Conservation (phyloP, 208 protist species). For the Leishmania tarentolae region DNA sequence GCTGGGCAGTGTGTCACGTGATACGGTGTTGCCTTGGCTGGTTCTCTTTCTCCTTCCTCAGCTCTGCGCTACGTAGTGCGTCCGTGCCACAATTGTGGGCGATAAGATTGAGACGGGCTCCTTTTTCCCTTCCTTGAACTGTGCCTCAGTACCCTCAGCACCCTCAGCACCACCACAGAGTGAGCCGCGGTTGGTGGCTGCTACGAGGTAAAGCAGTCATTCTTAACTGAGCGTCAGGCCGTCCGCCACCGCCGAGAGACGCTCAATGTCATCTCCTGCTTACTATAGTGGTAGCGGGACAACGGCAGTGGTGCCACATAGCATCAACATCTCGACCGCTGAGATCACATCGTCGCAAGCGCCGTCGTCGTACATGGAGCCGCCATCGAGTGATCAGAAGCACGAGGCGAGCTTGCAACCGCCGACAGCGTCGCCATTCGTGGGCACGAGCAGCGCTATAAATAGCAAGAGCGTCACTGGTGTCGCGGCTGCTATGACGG, state of each 20-base stretch:
- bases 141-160: no score
- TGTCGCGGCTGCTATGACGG: background rate
- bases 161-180: background rate
- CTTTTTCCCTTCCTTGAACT: background rate
- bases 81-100: background rate
- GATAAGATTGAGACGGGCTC: background rate
- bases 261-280: slow-evolving; percentile 11
- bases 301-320: slow-evolving; percentile 10
- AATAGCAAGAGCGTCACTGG: background rate
- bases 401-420: background rate
- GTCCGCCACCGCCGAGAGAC: no score
- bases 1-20: background rate
- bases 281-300: slow-evolving; percentile 10
- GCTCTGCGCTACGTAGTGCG: background rate
- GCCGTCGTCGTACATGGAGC: background rate
- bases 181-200: background rate
- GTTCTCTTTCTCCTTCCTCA: background rate
- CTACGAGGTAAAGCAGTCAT: no score
- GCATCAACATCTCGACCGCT: slow-evolving; percentile 22
- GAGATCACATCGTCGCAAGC: background rate
- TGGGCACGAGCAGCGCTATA: background rate
- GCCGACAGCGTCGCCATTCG: background rate
- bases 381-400: background rate
- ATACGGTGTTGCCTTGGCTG: background rate
- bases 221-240: background rate